These are phyloP conservation scores for Pachyrhizus erosus DNA, from an alignment of 306 rosid genomes.

Conservation along the genomic window DNA sequence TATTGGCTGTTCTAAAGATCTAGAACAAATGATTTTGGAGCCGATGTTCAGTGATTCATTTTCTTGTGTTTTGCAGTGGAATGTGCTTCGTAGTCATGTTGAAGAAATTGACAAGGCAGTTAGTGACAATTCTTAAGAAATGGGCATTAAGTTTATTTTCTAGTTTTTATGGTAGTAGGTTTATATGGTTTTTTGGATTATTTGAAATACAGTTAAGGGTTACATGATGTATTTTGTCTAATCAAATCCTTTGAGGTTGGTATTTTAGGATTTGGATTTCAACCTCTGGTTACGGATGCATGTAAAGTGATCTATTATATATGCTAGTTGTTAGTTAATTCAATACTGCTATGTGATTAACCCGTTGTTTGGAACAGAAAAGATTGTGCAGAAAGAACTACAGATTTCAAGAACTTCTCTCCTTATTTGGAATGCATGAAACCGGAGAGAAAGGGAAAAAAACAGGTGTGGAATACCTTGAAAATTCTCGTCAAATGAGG, in stretches of 20 bases:
- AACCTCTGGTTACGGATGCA: slow-evolving; percentile 13
- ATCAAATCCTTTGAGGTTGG: neutral
- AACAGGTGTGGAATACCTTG: neutral
- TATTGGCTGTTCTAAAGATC: neutral
- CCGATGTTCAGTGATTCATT: slow-evolving; percentile 3
- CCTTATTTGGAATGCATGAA: neutral
- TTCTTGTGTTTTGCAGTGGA: slow-evolving; percentile 73
- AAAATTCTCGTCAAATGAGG: too few relatives aligned
- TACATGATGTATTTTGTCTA: slow-evolving; percentile 29
- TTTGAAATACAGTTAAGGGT: slow-evolving; percentile 16
- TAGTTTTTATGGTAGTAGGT: slow-evolving; percentile 11
- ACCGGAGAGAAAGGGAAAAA: neutral
- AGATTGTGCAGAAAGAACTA: neutral
- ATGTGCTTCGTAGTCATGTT: slow-evolving; percentile 65
- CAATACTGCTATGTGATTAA: neutral
- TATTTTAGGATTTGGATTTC: neutral
- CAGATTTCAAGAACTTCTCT: neutral
- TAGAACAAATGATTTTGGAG: neutral
- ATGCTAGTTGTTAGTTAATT: neutral
- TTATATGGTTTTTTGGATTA: slow-evolving; percentile 21
- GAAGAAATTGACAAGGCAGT: slow-evolving; percentile 83
- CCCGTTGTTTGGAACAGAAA: neutral
- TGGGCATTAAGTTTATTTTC: slow-evolving; percentile 23
- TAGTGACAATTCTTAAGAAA: slow-evolving; percentile 49
- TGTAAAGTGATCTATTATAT: slow-evolving; percentile 29